These are phyloP conservation scores for Claviceps sp. DNA, from an alignment of 2,329 filamentous ascomycete genomes.

Conservation along the genomic window DNA sequence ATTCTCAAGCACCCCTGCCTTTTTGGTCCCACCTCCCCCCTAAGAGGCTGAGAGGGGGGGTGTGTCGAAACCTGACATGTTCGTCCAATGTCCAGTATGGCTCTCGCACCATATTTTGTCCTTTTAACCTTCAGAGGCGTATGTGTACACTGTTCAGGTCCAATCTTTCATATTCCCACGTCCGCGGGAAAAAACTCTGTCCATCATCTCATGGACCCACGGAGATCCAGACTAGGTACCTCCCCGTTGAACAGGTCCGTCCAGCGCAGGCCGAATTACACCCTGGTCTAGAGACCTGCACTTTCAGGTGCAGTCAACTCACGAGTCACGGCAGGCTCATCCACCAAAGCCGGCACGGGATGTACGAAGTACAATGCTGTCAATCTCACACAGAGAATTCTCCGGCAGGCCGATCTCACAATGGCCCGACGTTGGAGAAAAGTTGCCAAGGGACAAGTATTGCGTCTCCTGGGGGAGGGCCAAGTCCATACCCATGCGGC, in stretches of 20 bases:
- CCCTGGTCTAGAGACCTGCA: slow-evolving; percentile 4
- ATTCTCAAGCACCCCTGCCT: slow-evolving; percentile 2
- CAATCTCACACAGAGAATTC: slow-evolving; percentile 9
- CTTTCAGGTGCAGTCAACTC: background rate
- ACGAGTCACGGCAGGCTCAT: background rate
- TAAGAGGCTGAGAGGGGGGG: slow-evolving; percentile 1
- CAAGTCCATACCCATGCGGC: slow-evolving; percentile 2
- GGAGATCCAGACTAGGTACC: slow-evolving; percentile 1
- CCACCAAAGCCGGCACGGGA: slow-evolving; percentile 2
- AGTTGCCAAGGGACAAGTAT: background rate
- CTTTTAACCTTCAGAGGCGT: slow-evolving; percentile 2
- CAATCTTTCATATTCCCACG: slow-evolving; percentile 4
- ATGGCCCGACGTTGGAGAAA: slow-evolving; percentile 1
- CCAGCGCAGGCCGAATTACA: background rate
- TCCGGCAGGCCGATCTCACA: slow-evolving; percentile 2
- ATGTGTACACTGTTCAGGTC: background rate
- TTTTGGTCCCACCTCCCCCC: background rate
- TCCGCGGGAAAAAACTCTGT: slow-evolving; percentile 3
- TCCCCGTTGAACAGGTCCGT: slow-evolving; percentile 2
- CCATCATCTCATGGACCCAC: slow-evolving; percentile 4
- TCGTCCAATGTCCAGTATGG: background rate
- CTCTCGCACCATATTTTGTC: background rate
- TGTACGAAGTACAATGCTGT: slow-evolving; percentile 4
- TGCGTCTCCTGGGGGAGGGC: slow-evolving; percentile 1
- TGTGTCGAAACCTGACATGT: background rate